Percentiles rank a stretch among this genome's conserved stretches.
These are phyloP conservation scores for Pythium plurisporium DNA, from an alignment of 352 stramenopile species.

Conservation along the genomic window DNA sequence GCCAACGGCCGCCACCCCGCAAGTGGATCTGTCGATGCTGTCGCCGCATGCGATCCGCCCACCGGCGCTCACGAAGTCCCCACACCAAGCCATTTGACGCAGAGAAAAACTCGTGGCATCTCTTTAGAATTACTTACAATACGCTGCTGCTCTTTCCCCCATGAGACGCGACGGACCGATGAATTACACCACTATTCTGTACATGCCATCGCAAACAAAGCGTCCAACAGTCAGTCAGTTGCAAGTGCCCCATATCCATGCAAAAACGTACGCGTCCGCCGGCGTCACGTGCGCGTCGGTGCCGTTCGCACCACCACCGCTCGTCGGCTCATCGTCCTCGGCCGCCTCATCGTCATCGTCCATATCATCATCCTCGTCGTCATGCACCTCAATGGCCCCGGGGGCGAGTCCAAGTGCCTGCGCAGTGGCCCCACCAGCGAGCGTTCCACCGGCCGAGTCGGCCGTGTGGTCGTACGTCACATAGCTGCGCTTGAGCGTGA, in stretches of 20 bases:
- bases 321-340: constrained; percentile 1
- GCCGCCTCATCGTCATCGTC: constrained; percentile 10
- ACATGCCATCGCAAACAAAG: not conserved
- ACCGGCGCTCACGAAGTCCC: constrained; percentile 12
- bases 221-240: not conserved
- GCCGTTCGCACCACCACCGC: not conserved
- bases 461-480: constrained; percentile 55
- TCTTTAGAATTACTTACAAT: not conserved
- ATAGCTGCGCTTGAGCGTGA: constrained; percentile 75
- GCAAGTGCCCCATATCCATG: not conserved
- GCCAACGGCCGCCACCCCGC: constrained; percentile 16
- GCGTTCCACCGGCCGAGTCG: not conserved
- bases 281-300: not conserved
- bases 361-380: constrained; percentile 22
- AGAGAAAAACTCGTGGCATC: too few relatives aligned
- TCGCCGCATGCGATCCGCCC: constrained; percentile 27
- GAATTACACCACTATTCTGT: constrained; percentile 16
- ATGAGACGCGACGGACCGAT: not conserved
- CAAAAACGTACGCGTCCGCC: constrained; percentile 12
- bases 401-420: constrained; percentile 9
- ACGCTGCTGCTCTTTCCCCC: not conserved
- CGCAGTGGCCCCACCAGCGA: not conserved
- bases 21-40: constrained; percentile 33
- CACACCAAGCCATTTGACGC: too few relatives aligned
- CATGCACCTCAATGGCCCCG: constrained; percentile 18